Percentiles rank a stretch among this genome's conserved stretches.
Conservation (phyloP, 2,329 filamentous ascomycete genomes). For the Trichoderma endophyticum region DNA sequence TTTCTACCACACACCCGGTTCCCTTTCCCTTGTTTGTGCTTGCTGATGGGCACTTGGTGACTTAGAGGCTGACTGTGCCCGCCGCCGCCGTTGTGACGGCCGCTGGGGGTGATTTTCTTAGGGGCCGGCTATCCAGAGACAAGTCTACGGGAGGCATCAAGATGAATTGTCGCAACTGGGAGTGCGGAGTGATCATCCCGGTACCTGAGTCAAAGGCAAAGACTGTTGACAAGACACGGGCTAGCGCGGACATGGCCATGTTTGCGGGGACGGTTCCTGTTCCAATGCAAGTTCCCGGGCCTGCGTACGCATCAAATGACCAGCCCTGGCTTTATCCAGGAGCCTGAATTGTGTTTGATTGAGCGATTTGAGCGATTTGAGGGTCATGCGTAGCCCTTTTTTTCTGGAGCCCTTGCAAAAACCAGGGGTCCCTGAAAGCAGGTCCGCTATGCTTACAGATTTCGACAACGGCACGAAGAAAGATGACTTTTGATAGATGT, state of each 20-base stretch:
- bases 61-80: conserved; percentile 25
- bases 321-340: conserved; percentile 44
- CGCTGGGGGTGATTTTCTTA: conserved; percentile 33
- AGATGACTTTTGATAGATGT: not conserved
- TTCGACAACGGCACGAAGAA: not conserved
- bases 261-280: conserved; percentile 59
- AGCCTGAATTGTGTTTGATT: conserved; percentile 21
- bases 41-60: conserved; percentile 6
- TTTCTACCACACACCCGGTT: not conserved
- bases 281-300: conserved; percentile 61
- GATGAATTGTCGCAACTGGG: conserved; percentile 88
- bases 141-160: conserved; percentile 64
- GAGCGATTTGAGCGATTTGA: conserved; percentile 8
- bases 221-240: conserved; percentile 18
- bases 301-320: conserved; percentile 42
- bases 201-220: conserved; percentile 36
- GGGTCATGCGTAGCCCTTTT: not conserved
- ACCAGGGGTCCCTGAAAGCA: not conserved
- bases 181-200: conserved; percentile 82
- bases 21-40: not conserved
- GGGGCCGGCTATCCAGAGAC: conserved; percentile 76
- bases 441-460: not conserved
- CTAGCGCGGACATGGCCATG: conserved; percentile 29
- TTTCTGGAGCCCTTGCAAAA: not conserved
- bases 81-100: conserved; percentile 20